phyloP scores from a whole-genome alignment of 176 grass and related monocot genomes.

The Zea mays region DNA sequence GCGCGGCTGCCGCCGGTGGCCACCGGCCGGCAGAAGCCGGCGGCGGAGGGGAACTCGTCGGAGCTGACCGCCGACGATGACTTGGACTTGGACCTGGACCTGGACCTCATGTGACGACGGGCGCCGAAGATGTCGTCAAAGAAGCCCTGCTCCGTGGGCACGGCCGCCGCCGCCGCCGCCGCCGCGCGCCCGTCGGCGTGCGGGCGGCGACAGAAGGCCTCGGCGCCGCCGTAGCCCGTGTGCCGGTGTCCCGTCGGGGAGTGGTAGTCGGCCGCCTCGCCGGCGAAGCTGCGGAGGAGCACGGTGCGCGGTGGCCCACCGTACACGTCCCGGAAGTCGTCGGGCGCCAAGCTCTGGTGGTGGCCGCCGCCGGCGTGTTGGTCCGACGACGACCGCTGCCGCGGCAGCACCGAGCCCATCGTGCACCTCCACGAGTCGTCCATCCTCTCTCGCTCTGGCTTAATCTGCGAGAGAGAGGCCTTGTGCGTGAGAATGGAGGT shows the following conservation, averaged over 20 bases:
- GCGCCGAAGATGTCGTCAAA: conserved; percentile 86
- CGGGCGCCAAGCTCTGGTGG: conserved; percentile 40
- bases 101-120: conserved; percentile 45
- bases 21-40: conserved; percentile 20
- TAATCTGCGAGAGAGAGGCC: neutral
- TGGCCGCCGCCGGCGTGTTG: conserved; percentile 8
- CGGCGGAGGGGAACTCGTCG: conserved; percentile 40
- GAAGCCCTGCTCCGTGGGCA: conserved; percentile 74
- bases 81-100: conserved; percentile 68
- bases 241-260: neutral
- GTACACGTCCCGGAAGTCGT: conserved; percentile 86
- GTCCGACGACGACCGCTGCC: conserved; percentile 40
- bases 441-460: conserved; percentile 35
- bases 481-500: conserved; percentile 32
- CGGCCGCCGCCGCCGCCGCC: conserved; percentile 25
- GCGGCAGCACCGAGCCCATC: conserved; percentile 55
- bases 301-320: conserved; percentile 86
- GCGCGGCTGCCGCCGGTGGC: conserved; percentile 12
- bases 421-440: conserved; percentile 80
- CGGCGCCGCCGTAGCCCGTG: conserved; percentile 13
- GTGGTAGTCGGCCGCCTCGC: conserved; percentile 37
- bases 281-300: conserved; percentile 72
- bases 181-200: conserved; percentile 9
- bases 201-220: conserved; percentile 31
- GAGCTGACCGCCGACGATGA: conserved; percentile 69